Evolutionary conservation across 208 protist genomes (phyloP).

Genomic region (Trypanosoma cruzi): DNA sequence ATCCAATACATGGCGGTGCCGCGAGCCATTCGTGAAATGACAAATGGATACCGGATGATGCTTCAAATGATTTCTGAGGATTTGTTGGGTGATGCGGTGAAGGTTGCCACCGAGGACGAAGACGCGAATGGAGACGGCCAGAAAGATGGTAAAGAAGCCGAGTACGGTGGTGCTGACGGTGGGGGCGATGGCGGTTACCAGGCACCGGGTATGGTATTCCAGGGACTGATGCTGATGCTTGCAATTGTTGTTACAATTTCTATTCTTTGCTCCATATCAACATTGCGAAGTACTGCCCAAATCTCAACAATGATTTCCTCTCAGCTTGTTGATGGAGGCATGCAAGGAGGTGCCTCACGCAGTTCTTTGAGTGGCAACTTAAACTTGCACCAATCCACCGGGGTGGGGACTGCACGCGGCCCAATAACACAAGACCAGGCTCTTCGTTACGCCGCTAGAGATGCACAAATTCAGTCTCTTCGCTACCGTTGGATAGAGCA

Average conservation of each 20-base stretch:
- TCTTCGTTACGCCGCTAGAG: constrained; percentile 56
- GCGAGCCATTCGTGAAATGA: constrained; percentile 80
- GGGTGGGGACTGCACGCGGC: background rate
- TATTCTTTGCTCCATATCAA: constrained; percentile 51
- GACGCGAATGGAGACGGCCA: background rate
- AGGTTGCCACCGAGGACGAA: constrained; percentile 14
- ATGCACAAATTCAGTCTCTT: constrained; percentile 78
- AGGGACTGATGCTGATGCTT: constrained; percentile 62
- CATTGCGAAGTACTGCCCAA: constrained; percentile 34
- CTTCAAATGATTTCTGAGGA: constrained; percentile 75
- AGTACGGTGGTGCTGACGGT: constrained; percentile 16
- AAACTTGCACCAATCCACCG: constrained; percentile 14
- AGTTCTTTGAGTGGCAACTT: constrained; percentile 7
- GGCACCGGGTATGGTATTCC: constrained; percentile 47
- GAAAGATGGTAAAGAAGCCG: constrained; percentile 5
- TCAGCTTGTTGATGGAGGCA: background rate
- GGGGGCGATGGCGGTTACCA: constrained; percentile 24
- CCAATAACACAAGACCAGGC: constrained; percentile 60
- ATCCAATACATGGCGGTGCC: constrained; percentile 75
- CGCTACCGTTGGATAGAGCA: constrained; percentile 84
- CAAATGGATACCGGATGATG: constrained; percentile 72
- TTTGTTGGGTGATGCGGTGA: constrained; percentile 35
- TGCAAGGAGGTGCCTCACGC: background rate
- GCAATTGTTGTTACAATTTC: constrained; percentile 63
- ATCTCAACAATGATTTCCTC: constrained; percentile 25